These are phyloP conservation scores for Cymodocea nodosa DNA, from an alignment of 116 monocot genomes.

Conservation along the genomic window DNA sequence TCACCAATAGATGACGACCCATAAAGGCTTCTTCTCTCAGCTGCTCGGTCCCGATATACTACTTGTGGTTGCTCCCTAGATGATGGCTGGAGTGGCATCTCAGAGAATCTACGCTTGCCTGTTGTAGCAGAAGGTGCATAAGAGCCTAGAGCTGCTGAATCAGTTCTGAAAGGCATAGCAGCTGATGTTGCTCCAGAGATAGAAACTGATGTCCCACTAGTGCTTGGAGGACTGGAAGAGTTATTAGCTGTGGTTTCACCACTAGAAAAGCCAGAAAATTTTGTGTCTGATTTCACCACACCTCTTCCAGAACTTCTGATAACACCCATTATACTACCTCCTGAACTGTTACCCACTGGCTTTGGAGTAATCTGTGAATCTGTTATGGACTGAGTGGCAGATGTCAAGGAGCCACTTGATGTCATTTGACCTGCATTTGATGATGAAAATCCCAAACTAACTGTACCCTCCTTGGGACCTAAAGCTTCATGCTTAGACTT, in stretches of 20 bases:
- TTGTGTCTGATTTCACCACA: constrained; percentile 57
- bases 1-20: constrained; percentile 53
- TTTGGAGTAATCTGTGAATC: constrained; percentile 32
- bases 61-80: constrained; percentile 38
- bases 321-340: constrained; percentile 66
- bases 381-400: constrained; percentile 18
- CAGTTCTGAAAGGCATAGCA: constrained; percentile 63
- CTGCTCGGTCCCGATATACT: constrained; percentile 82
- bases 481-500: constrained; percentile 38
- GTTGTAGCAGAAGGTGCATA: constrained; percentile 32
- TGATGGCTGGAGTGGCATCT: constrained; percentile 49
- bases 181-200: constrained; percentile 7
- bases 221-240: constrained; percentile 9
- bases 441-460: constrained; percentile 18
- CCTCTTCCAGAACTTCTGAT: constrained; percentile 79
- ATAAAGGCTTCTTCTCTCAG: constrained; percentile 83
- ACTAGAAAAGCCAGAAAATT: constrained; percentile 19
- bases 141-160: constrained; percentile 62
- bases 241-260: constrained; percentile 7
- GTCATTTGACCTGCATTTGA: constrained; percentile 11
- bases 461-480: constrained; percentile 13
- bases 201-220: background rate
- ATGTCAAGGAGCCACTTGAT: constrained; percentile 2
- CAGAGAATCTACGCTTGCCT: constrained; percentile 85
- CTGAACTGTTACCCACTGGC: constrained; percentile 37